Evolutionary conservation across 805 yeast species (phyloP).

Genomic region (Cyberlindnera maclurae): DNA sequence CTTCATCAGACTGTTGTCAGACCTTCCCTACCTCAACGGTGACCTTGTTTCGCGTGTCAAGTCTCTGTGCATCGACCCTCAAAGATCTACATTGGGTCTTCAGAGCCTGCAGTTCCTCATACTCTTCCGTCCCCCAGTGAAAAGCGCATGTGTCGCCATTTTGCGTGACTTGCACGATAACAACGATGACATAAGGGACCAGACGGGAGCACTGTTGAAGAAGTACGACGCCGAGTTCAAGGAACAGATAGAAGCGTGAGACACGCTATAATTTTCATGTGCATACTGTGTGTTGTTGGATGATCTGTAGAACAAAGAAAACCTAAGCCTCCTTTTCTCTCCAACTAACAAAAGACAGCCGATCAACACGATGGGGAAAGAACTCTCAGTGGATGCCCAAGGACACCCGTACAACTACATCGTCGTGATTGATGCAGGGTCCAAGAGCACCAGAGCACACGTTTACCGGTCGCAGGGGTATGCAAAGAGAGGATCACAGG

Average conservation of each 20-base stretch:
- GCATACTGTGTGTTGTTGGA: no score
- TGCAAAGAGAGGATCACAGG: background rate
- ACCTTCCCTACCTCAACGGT: conserved; percentile 68
- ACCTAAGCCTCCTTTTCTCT: no score
- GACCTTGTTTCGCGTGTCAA: conserved; percentile 57
- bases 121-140: conserved; percentile 87
- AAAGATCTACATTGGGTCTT: conserved; percentile 71
- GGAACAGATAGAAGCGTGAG: background rate
- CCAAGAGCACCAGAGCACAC: conserved; percentile 57
- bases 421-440: conserved; percentile 58
- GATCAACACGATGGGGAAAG: conserved; percentile 4
- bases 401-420: conserved; percentile 54
- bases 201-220: conserved; percentile 37
- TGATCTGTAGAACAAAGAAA: no score
- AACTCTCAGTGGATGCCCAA: conserved; percentile 26
- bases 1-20: conserved; percentile 79
- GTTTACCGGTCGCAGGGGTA: conserved; percentile 33
- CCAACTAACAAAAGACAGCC: background rate
- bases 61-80: conserved; percentile 80
- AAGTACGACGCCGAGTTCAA: conserved; percentile 32
- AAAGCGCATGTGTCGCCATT: conserved; percentile 40
- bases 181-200: conserved; percentile 44
- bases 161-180: conserved; percentile 39
- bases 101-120: conserved; percentile 75
- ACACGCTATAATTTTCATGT: no score